Conservation (phyloP, 1,139 yeast genomes). For the Hyphopichia khmerensis region DNA sequence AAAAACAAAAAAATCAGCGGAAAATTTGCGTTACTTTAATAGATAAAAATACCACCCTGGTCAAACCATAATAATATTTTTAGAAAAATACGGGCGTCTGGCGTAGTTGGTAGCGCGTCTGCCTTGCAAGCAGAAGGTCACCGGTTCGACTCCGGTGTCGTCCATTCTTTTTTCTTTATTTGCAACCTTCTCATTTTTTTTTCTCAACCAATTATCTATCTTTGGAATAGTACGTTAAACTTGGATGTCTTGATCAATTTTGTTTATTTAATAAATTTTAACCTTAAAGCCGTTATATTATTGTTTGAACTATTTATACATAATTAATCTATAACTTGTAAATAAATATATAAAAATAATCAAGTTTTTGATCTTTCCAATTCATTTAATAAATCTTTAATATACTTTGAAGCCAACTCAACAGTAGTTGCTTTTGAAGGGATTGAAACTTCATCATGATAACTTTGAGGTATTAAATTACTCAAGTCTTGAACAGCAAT, state of each 20-base stretch:
- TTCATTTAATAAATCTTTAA: conserved; percentile 51
- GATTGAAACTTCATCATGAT: conserved; percentile 57
- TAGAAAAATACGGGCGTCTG: conserved; percentile 49
- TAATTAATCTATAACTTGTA: neutral
- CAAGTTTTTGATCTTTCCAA: neutral
- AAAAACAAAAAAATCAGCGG: no score
- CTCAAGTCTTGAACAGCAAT: conserved; percentile 77
- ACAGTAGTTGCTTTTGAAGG: conserved; percentile 94
- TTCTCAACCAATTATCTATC: no score
- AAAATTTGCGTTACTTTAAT: no score
- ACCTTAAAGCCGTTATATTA: no score
- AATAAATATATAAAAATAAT: no score
- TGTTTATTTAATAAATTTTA: no score
- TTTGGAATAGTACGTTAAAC: no score
- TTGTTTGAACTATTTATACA: no score
- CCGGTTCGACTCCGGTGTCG: conserved; percentile 68
- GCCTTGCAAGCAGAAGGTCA: conserved; percentile 70
- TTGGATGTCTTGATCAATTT: no score
- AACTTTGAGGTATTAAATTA: conserved; percentile 59
- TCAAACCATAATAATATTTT: neutral
- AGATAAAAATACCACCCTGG: no score
- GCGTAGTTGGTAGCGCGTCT: conserved; percentile 74
- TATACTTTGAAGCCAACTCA: conserved; percentile 78
- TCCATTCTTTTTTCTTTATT: conserved; percentile 45
- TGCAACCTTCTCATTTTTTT: no score